Evolutionary conservation across 768 basidiomycete genomes (phyloP).

Genomic region (Trametes coccinea): DNA sequence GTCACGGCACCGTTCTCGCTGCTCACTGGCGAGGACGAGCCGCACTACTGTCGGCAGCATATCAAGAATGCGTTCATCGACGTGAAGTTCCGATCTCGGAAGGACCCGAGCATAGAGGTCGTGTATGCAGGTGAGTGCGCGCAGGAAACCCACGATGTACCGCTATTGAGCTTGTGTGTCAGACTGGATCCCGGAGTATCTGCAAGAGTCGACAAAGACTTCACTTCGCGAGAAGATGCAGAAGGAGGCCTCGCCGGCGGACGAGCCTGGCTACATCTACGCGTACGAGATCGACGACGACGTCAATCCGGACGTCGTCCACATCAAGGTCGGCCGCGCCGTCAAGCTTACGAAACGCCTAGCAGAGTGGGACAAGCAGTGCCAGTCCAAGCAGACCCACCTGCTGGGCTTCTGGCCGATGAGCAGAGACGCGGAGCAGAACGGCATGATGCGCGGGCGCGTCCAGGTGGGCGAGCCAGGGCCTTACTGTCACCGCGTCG

Average conservation of each 20-base stretch:
- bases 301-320: slow-evolving; percentile 43
- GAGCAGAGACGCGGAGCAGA: slow-evolving; percentile 40
- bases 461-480: slow-evolving; percentile 63
- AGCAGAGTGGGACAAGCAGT: slow-evolving; percentile 81
- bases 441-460: slow-evolving; percentile 63
- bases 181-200: slow-evolving; percentile 74
- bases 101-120: slow-evolving; percentile 11
- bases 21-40: slow-evolving; percentile 36
- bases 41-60: slow-evolving; percentile 69
- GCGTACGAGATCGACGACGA: slow-evolving; percentile 76
- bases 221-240: slow-evolving; percentile 57
- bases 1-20: slow-evolving; percentile 34
- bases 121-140: slow-evolving; percentile 12
- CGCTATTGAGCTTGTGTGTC: not conserved
- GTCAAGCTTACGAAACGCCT: slow-evolving; percentile 71
- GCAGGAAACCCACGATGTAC: not conserved
- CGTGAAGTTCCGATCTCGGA: slow-evolving; percentile 15
- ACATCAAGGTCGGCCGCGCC: slow-evolving; percentile 80
- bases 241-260: slow-evolving; percentile 51
- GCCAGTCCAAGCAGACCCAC: slow-evolving; percentile 73
- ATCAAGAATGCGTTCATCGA: slow-evolving; percentile 47
- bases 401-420: slow-evolving; percentile 76
- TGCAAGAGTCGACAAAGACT: slow-evolving; percentile 60
- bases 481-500: slow-evolving; percentile 70
- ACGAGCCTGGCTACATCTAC: slow-evolving; percentile 78